Conservation (phyloP, 2,329 filamentous ascomycete genomes). For the Diaporthe citriasiana region DNA sequence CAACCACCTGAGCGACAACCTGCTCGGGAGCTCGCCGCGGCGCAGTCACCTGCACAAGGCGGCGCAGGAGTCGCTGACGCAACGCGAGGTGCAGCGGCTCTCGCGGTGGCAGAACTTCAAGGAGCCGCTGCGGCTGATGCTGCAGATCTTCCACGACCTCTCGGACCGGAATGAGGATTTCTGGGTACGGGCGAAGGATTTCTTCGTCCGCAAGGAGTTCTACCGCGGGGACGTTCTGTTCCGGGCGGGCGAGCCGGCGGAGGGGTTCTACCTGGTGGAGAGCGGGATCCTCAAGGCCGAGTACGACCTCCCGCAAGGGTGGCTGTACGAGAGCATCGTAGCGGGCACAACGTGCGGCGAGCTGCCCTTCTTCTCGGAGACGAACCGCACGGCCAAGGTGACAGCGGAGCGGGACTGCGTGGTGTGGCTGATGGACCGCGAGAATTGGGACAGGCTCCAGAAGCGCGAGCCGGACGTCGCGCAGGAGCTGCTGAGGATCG, state of each 20-base stretch:
- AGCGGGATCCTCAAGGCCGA: slow-evolving; percentile 90
- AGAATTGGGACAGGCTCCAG: slow-evolving; percentile 81
- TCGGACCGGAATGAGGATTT: slow-evolving; percentile 93
- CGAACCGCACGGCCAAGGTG: slow-evolving; percentile 87
- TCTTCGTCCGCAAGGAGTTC: slow-evolving; percentile 80
- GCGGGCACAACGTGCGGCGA: slow-evolving; percentile 96
- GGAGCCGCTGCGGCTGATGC: slow-evolving; percentile 89
- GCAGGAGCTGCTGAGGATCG: slow-evolving; percentile 85
- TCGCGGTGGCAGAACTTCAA: slow-evolving; percentile 88
- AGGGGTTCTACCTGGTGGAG: slow-evolving; percentile 92
- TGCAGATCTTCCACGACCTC: slow-evolving; percentile 94
- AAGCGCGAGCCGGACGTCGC: slow-evolving; percentile 81
- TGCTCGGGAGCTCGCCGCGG: slow-evolving; percentile 83
- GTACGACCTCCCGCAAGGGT: slow-evolving; percentile 91
- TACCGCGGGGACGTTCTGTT: slow-evolving; percentile 81
- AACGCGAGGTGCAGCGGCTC: slow-evolving; percentile 70
- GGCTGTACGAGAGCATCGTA: slow-evolving; percentile 91
- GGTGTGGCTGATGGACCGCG: slow-evolving; percentile 82
- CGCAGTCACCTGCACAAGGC: slow-evolving; percentile 82
- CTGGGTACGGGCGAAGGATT: slow-evolving; percentile 85
- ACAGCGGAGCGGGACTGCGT: slow-evolving; percentile 85
- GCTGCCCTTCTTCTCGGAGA: slow-evolving; percentile 95
- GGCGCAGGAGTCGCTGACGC: slow-evolving; percentile 80
- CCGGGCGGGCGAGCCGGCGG: slow-evolving; percentile 79
- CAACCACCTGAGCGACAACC: slow-evolving; percentile 53